A percentile compares a stretch with the other conserved stretches of the same genome.
Evolutionary conservation across 1,284 basidiomycete species (phyloP).

Genomic region (Sporisorium sorghi): DNA sequence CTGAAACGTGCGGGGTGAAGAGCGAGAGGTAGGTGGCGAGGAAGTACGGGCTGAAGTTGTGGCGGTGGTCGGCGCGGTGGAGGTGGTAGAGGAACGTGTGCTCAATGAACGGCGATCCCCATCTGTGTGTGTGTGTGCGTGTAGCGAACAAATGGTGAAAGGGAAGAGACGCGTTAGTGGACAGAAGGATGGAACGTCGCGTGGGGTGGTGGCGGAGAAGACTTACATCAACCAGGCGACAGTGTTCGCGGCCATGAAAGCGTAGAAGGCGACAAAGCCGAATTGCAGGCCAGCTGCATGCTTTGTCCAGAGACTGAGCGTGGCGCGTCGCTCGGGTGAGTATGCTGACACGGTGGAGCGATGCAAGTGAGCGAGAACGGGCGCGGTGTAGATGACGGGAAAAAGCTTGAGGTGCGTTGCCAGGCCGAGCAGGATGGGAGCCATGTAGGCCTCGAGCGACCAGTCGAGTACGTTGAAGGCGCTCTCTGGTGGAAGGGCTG

Average conservation of each 20-base stretch:
- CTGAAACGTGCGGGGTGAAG: conserved; percentile 9
- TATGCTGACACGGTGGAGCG: conserved; percentile 44
- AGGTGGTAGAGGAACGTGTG: conserved; percentile 95
- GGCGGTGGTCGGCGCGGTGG: conserved; percentile 89
- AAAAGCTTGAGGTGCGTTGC: conserved; percentile 73
- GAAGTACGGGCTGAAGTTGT: conserved; percentile 98
- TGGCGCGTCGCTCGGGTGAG: conserved; percentile 22
- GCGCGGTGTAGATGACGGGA: conserved; percentile 87
- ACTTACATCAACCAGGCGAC: conserved; percentile 67
- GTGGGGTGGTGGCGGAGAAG: not conserved
- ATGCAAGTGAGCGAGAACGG: conserved; percentile 77
- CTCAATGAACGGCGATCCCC: conserved; percentile 90
- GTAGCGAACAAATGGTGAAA: conserved; percentile 70
- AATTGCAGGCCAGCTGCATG: conserved; percentile 76
- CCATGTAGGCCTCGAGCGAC: conserved; percentile 51
- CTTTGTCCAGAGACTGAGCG: conserved; percentile 36
- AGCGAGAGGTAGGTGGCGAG: conserved; percentile 84
- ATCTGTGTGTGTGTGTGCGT: conserved; percentile 66
- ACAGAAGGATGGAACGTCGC: not conserved
- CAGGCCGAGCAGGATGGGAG: conserved; percentile 58
- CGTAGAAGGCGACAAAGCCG: conserved; percentile 76
- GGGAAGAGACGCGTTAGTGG: conserved; percentile 7
- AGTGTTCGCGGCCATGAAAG: conserved; percentile 78
- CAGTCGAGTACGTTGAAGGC: conserved; percentile 45
- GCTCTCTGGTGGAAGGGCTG: conserved; percentile 41